A percentile compares a stretch with the other conserved stretches of the same genome.
Conservation (phyloP, 2,329 filamentous ascomycete genomes). For the Botrytis pseudocinerea region DNA sequence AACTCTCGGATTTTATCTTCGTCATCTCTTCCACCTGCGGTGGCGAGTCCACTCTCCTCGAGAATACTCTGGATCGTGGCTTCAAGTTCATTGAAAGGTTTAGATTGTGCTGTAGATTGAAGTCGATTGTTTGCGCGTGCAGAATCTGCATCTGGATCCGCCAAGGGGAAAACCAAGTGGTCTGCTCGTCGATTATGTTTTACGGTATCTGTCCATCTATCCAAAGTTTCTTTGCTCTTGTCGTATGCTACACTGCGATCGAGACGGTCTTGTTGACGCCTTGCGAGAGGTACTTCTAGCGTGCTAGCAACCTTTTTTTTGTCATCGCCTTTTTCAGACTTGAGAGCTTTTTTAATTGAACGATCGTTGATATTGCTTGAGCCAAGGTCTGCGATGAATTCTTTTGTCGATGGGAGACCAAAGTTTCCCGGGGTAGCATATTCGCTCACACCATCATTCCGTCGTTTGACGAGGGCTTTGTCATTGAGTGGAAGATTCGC, state of each 20-base stretch:
- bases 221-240: constrained; percentile 87
- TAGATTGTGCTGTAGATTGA: constrained; percentile 61
- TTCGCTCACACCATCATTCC: constrained; percentile 54
- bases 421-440: constrained; percentile 62
- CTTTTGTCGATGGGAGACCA: constrained; percentile 55
- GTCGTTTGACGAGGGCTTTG: constrained; percentile 35
- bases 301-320: constrained; percentile 57
- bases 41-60: constrained; percentile 76
- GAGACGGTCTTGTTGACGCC: constrained; percentile 81
- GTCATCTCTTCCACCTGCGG: constrained; percentile 57
- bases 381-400: constrained; percentile 65
- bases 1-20: constrained; percentile 68
- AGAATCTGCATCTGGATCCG: constrained; percentile 64
- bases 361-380: constrained; percentile 72
- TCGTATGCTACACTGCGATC: constrained; percentile 82
- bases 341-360: constrained; percentile 75
- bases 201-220: constrained; percentile 92
- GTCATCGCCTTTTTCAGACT: constrained; percentile 62
- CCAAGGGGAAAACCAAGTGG: constrained; percentile 83
- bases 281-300: constrained; percentile 78
- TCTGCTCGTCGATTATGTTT: constrained; percentile 91
- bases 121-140: constrained; percentile 63
- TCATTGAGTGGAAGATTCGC: constrained; percentile 56
- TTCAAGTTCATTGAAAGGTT: constrained; percentile 79
- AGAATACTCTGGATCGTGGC: constrained; percentile 84